A percentile compares a stretch with the other conserved stretches of the same genome.
phyloP scores from a whole-genome alignment of 2,329 filamentous ascomycete genomes.

The Chaetoscypha palmicola region DNA sequence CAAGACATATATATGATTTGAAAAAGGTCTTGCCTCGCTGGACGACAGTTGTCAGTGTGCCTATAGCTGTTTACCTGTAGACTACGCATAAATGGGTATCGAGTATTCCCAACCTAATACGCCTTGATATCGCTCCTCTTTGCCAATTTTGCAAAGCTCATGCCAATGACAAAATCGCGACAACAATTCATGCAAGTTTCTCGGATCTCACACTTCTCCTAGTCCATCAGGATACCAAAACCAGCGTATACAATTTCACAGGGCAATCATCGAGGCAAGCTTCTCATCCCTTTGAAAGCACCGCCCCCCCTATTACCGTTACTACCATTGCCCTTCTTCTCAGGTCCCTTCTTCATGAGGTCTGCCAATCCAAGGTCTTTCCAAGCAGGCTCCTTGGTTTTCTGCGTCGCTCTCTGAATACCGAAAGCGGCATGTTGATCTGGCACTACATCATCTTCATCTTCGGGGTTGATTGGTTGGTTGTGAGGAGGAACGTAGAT shows the following conservation, averaged over 20 bases:
- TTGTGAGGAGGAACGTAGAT: constrained; percentile 75
- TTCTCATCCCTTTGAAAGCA: constrained; percentile 17
- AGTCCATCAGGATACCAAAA: no score
- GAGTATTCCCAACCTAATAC: no score
- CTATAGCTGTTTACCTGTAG: no score
- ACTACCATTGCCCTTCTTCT: constrained; percentile 9
- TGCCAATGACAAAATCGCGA: not conserved
- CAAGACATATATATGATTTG: no score
- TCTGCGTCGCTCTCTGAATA: constrained; percentile 73
- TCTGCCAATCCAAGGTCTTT: constrained; percentile 68
- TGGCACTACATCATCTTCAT: constrained; percentile 82
- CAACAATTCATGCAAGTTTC: not conserved
- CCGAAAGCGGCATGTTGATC: constrained; percentile 85
- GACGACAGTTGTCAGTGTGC: no score
- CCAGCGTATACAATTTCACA: no score
- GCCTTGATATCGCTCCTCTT: no score
- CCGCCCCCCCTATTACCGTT: no score
- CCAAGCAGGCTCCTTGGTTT: constrained; percentile 65
- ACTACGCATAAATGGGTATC: no score
- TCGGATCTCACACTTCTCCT: not conserved
- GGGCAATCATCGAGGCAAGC: constrained; percentile 20
- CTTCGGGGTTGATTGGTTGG: constrained; percentile 78
- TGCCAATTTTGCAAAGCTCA: no score
- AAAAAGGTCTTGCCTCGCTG: no score
- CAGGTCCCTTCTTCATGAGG: constrained; percentile 57